Percentiles rank a stretch among this genome's conserved stretches.
Conservation (phyloP, 352 stramenopile genomes). For the Globisporangium iwayamae region DNA sequence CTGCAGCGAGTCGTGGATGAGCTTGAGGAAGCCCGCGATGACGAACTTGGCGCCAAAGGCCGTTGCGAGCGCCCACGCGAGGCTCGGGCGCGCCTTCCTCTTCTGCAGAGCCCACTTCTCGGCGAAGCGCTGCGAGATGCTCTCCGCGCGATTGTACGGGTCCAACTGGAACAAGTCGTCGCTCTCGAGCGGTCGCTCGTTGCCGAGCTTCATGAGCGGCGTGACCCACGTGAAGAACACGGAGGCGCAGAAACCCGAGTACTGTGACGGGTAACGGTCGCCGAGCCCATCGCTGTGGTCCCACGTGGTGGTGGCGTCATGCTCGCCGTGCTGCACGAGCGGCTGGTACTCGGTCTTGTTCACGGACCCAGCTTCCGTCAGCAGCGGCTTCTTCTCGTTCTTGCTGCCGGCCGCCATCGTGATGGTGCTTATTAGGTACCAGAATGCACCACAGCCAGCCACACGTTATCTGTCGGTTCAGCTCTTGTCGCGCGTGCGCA, state of each 20-base stretch:
- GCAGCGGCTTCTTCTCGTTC: slow-evolving; percentile 25
- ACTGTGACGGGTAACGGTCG: slow-evolving; percentile 51
- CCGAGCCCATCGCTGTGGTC: slow-evolving; percentile 26
- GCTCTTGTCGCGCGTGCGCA: background rate
- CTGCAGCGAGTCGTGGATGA: slow-evolving; percentile 54
- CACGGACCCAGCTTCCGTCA: slow-evolving; percentile 3
- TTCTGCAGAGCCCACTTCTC: slow-evolving; percentile 36
- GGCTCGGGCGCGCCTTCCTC: slow-evolving; percentile 28
- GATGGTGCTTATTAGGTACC: background rate
- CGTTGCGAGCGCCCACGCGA: slow-evolving; percentile 34
- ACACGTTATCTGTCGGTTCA: background rate
- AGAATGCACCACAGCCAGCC: background rate
- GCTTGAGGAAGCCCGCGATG: slow-evolving; percentile 46
- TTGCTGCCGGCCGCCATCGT: slow-evolving; percentile 3
- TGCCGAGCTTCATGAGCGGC: slow-evolving; percentile 71
- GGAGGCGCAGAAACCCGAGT: slow-evolving; percentile 42
- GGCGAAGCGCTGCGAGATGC: slow-evolving; percentile 37
- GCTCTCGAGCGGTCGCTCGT: slow-evolving; percentile 54
- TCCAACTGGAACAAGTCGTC: slow-evolving; percentile 72
- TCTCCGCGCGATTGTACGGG: slow-evolving; percentile 37
- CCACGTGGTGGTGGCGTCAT: background rate
- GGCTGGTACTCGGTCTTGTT: slow-evolving; percentile 14
- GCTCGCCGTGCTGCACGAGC: slow-evolving; percentile 17
- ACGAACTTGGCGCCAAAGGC: slow-evolving; percentile 50
- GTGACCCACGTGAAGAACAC: slow-evolving; percentile 79